Conservation (phyloP, 108 stramenopile genomes). For the Aurantiochytrium sp. region DNA sequence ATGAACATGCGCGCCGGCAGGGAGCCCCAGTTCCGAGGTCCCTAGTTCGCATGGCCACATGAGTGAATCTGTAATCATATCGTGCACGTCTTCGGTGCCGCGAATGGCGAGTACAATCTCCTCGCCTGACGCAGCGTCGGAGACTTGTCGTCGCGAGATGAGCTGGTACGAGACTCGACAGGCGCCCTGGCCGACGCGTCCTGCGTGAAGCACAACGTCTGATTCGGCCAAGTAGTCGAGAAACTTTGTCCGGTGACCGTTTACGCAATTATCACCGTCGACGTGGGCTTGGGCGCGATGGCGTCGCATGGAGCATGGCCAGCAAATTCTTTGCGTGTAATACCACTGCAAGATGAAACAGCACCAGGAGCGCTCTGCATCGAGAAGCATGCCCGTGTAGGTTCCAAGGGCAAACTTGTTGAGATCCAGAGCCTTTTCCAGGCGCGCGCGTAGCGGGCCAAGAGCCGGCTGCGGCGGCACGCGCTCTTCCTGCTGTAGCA, state of each 20-base stretch:
- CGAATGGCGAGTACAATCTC: neutral
- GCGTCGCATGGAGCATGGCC: neutral
- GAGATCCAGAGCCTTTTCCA: neutral
- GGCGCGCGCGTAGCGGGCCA: neutral
- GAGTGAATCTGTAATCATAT: neutral
- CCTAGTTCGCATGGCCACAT: neutral
- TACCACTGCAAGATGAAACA: neutral
- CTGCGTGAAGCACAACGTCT: neutral
- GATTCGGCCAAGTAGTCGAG: neutral
- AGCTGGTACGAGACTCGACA: neutral
- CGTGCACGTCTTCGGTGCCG: neutral
- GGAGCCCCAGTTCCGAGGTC: neutral
- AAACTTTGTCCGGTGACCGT: neutral
- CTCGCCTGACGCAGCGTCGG: no score
- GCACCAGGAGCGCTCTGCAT: neutral
- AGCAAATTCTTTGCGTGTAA: neutral
- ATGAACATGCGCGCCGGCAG: neutral
- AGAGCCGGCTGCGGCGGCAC: neutral
- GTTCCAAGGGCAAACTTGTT: neutral
- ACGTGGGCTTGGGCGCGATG: neutral
- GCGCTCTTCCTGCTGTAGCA: neutral
- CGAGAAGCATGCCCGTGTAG: constrained; percentile 5
- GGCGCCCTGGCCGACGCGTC: neutral
- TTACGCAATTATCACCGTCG: neutral
- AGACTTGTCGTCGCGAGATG: neutral